These are phyloP conservation scores for Albugo candida DNA, from an alignment of 352 stramenopile genomes.

Conservation along the genomic window DNA sequence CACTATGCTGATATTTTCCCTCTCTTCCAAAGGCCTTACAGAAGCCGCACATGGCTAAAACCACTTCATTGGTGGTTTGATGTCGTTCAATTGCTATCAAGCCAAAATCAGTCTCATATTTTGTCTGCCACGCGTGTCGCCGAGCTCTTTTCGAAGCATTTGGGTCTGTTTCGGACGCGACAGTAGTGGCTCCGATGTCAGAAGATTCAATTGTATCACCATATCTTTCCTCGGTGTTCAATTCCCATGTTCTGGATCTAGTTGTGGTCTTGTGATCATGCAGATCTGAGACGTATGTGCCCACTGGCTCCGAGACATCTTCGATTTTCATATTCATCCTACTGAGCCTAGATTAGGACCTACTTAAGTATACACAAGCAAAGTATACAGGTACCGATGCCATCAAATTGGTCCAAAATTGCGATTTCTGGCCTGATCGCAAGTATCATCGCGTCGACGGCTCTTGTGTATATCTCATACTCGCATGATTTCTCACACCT, in stretches of 20 bases:
- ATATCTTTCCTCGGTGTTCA: conserved; percentile 5
- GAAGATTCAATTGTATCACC: background rate
- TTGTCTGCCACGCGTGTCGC: conserved; percentile 59
- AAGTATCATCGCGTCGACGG: background rate
- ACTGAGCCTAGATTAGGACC: background rate
- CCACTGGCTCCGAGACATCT: conserved; percentile 11
- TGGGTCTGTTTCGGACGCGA: conserved; percentile 9
- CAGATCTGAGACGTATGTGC: conserved; percentile 16
- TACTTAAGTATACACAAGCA: background rate
- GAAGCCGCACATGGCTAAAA: conserved; percentile 65
- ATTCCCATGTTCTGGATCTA: conserved; percentile 4
- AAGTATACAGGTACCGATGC: background rate
- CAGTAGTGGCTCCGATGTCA: background rate
- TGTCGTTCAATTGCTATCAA: conserved; percentile 50
- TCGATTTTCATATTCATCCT: background rate
- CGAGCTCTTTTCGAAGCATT: conserved; percentile 17
- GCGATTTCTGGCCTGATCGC: background rate
- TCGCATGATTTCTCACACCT: conserved; percentile 19
- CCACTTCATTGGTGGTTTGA: conserved; percentile 35
- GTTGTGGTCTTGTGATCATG: conserved; percentile 20
- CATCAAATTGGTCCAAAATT: background rate
- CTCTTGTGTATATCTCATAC: conserved; percentile 15
- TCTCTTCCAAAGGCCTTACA: conserved; percentile 72
- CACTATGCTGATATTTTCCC: conserved; percentile 43
- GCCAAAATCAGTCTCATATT: conserved; percentile 72